Evolutionary conservation across 164 flowering plant species (phyloP).

Genomic region (Dillenia turbinata): DNA sequence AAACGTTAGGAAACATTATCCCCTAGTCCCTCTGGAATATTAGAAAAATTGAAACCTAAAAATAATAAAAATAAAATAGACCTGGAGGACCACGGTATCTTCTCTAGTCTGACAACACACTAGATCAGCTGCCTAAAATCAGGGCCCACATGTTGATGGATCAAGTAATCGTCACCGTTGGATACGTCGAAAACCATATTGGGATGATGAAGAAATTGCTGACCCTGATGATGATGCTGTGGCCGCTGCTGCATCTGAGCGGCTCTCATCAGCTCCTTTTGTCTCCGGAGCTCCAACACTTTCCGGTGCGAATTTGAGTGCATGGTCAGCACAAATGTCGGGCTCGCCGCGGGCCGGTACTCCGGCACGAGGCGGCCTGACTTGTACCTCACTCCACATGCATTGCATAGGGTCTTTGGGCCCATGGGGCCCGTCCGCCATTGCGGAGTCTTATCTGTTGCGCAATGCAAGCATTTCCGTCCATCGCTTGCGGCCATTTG

Average conservation of each 20-base stretch:
- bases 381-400: constrained; percentile 50
- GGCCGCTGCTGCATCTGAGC: too few relatives aligned
- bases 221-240: not conserved
- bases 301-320: constrained; percentile 58
- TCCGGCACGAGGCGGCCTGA: constrained; percentile 46
- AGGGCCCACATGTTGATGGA: constrained; percentile 56
- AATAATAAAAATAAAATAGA: not conserved
- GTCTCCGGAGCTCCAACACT: constrained; percentile 52
- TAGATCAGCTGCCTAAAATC: constrained; percentile 43
- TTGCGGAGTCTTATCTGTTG: constrained; percentile 49
- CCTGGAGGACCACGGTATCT: not conserved
- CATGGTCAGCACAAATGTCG: constrained; percentile 37
- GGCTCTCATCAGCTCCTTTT: constrained; percentile 28
- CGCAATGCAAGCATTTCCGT: constrained; percentile 43
- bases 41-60: constrained; percentile 4
- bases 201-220: constrained; percentile 21
- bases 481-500: constrained; percentile 17
- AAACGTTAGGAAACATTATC: constrained; percentile 9
- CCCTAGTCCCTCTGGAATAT: not conserved
- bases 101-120: not conserved
- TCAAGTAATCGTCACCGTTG: constrained; percentile 59
- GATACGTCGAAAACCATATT: constrained; percentile 24
- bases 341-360: constrained; percentile 52
- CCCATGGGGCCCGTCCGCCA: constrained; percentile 63
- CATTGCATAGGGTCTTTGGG: constrained; percentile 49